Evolutionary conservation across 352 stramenopile genomes (phyloP), one percentile per base, ranked within the genome.

Genomic region (Globisporangium paddicum): DNA sequence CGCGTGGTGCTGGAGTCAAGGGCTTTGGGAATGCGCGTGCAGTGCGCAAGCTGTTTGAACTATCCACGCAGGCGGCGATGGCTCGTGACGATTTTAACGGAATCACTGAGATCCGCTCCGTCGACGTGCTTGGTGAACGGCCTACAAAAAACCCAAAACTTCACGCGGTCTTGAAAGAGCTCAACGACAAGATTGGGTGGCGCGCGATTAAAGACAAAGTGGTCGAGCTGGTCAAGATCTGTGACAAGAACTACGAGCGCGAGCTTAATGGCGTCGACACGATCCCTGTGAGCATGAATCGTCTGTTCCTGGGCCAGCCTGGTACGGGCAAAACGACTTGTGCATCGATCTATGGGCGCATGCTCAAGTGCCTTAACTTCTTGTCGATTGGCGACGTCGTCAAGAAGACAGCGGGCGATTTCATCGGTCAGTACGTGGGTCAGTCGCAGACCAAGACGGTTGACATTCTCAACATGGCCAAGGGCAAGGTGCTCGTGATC

Each of bases 261-360:
- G 83, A 96, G 62, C 59, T 96, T 5, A 77, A 88, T 45, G 82
- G 82, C 2, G 54, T 73, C 13, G 73, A 83, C 26, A 79, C 76
- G 2, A 63, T 95, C 18, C 73, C 73, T 5, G 34, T 96, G 5
- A 79, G 67, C 21, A 66, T 96, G 55, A 98, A 98, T 67, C 81
- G 85, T 0, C 58, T 96, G 13, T 97, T 98, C 59, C 69, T 98
- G 19, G 90, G 90, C 13, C 97, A 96, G 53, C 90, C 92, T 26
- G 92, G 90, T 7, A 97, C 87, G 4, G 90, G 90, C 11, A 98
- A 98, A 67, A 98, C 93, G 5, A 98, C 93, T 5, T 96, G 84
- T 46, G 93, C 90, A 4, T 67, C 64, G 26, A 68, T 97, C 28
- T 98, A 97, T 53, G 93, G 87, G 0, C 78, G 74, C 7, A 59